Conservation (phyloP, 257 asterid species). For the Lavandula angustifolia region DNA sequence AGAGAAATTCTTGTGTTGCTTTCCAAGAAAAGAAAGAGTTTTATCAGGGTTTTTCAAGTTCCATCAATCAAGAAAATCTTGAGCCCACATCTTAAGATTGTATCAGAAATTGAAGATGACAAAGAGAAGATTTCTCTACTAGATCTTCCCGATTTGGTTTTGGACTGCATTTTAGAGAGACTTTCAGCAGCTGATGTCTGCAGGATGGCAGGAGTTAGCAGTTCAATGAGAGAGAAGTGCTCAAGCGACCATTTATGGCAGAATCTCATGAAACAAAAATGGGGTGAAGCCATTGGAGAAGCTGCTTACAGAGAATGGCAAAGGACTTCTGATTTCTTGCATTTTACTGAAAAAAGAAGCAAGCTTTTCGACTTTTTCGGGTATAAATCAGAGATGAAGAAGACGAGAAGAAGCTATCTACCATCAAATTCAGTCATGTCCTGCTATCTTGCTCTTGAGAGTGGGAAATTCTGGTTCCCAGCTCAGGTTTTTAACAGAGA, state of each 20-base stretch:
- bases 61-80: constrained; percentile 22
- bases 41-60: constrained; percentile 21
- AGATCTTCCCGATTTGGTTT: constrained; percentile 79
- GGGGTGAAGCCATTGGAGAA: constrained; percentile 63
- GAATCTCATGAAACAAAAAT: constrained; percentile 59
- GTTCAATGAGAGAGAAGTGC: constrained; percentile 57
- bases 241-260: constrained; percentile 66
- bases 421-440: constrained; percentile 49
- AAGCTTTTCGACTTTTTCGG: constrained; percentile 21
- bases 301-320: constrained; percentile 64
- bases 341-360: constrained; percentile 25
- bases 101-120: constrained; percentile 26
- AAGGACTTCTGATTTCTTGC: constrained; percentile 32
- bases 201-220: constrained; percentile 56
- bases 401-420: constrained; percentile 21
- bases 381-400: constrained; percentile 30
- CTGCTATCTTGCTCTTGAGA: constrained; percentile 69
- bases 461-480: constrained; percentile 89
- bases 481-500: constrained; percentile 93
- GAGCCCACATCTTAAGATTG: constrained; percentile 31
- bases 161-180: constrained; percentile 79
- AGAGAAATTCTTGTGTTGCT: constrained; percentile 30
- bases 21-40: constrained; percentile 33
- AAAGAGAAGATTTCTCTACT: constrained; percentile 41
- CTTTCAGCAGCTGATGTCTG: constrained; percentile 62